phyloP scores from a whole-genome alignment of 148 eudicot genomes.

The Spergularia marina region DNA sequence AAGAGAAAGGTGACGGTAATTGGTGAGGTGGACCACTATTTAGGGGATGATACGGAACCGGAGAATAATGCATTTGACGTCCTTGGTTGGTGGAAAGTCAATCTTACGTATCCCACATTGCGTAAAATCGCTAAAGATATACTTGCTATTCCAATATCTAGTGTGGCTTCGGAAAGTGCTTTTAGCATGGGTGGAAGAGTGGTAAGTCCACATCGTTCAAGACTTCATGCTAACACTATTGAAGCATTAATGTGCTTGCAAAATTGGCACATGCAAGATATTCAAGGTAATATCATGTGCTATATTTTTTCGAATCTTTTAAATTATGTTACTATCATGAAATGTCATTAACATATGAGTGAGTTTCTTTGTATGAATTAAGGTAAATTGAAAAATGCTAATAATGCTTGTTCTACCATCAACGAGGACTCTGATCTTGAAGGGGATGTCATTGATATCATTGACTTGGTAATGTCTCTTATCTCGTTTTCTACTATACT shows the following conservation, averaged over 20 bases:
- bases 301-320: not conserved
- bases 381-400: not conserved
- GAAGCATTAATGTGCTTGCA: too few relatives aligned
- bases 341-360: not conserved
- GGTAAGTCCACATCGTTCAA: too few relatives aligned
- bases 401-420: not conserved
- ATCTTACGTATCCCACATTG: constrained; percentile 12
- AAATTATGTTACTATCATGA: constrained; percentile 3
- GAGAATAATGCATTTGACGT: constrained; percentile 3
- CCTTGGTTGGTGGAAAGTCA: constrained; percentile 1
- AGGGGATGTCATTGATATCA: not conserved
- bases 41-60: not conserved
- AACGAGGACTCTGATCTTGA: not conserved
- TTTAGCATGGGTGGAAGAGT: constrained; percentile 23
- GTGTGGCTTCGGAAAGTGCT: constrained; percentile 17
- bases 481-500: not conserved
- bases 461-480: not conserved
- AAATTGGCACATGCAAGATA: too few relatives aligned
- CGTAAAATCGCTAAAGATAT: constrained; percentile 6
- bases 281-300: constrained; percentile 3
- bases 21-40: constrained; percentile 18
- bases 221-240: too few relatives aligned
- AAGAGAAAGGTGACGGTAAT: too few relatives aligned
- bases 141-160: constrained; percentile 14
- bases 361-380: not conserved